Conservation (phyloP, 202 grass and related monocot genomes). For the Alloteropsis angusta region DNA sequence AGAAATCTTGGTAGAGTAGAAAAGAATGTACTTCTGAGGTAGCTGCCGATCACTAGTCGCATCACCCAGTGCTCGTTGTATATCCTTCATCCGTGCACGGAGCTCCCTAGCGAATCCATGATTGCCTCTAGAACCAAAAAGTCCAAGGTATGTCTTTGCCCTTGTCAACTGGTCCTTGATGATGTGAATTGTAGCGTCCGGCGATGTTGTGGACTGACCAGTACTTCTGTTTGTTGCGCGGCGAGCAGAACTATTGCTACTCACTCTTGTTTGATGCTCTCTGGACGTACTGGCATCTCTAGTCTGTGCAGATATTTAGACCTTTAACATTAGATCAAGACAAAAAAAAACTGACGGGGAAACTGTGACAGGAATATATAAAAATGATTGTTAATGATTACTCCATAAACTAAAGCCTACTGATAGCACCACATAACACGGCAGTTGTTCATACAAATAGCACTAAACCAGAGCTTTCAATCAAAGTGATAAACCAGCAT, state of each 20-base stretch:
- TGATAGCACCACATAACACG: neutral
- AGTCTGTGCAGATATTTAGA: slow-evolving; percentile 14
- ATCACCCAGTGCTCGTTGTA: slow-evolving; percentile 47
- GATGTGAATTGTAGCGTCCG: slow-evolving; percentile 37
- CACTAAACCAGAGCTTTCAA: neutral
- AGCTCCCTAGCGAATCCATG: slow-evolving; percentile 55
- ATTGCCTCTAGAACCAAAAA: slow-evolving; percentile 45
- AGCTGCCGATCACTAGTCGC: slow-evolving; percentile 48
- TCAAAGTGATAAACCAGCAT: neutral
- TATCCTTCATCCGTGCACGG: slow-evolving; percentile 44
- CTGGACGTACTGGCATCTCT: neutral
- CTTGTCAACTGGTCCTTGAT: slow-evolving; percentile 70
- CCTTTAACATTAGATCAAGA: slow-evolving; percentile 11
- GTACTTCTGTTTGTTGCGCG: neutral
- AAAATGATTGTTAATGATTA: neutral
- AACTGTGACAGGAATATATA: neutral
- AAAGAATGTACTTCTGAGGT: slow-evolving; percentile 49
- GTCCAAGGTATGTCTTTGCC: slow-evolving; percentile 49
- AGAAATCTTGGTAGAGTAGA: slow-evolving; percentile 7
- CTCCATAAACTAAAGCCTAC: neutral
- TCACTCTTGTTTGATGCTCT: neutral
- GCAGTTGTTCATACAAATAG: neutral
- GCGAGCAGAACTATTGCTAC: neutral
- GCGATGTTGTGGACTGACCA: neutral
- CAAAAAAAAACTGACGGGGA: neutral